Percentiles rank a stretch among this genome's conserved stretches.
These are phyloP conservation scores for Erythrobasidium hasegawianum DNA, from an alignment of 1,284 basidiomycete genomes.

Conservation along the genomic window DNA sequence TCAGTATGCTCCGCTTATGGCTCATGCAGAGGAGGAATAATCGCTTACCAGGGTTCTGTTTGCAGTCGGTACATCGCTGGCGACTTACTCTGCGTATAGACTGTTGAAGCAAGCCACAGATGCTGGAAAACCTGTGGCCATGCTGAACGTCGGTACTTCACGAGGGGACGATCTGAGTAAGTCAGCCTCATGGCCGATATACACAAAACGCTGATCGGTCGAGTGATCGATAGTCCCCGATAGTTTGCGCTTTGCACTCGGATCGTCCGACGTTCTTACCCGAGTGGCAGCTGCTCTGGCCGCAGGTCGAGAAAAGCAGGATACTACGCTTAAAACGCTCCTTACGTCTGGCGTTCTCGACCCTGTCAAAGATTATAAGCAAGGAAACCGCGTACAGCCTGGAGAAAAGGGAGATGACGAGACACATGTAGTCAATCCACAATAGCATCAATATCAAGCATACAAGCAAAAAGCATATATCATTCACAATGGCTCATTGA, in stretches of 20 bases:
- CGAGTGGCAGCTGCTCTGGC: conserved; percentile 19
- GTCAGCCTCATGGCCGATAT: too few relatives aligned
- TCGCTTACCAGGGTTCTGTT: too few relatives aligned
- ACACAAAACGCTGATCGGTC: too few relatives aligned
- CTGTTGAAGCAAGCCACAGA: conserved; percentile 76
- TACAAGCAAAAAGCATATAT: too few relatives aligned
- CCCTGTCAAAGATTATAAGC: conserved; percentile 20
- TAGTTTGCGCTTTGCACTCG: conserved; percentile 23
- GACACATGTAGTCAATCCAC: conserved; percentile 23
- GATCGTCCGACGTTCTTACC: conserved; percentile 28
- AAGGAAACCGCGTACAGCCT: conserved; percentile 1
- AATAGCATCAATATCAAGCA: too few relatives aligned
- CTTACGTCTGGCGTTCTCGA: conserved; percentile 32
- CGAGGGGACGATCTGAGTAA: conserved; percentile 28
- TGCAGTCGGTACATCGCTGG: conserved; percentile 78
- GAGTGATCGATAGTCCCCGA: conserved; percentile 31
- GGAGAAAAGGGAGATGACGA: conserved; percentile 3
- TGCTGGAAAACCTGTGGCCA: conserved; percentile 67
- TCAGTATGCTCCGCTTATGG: conserved; percentile 49
- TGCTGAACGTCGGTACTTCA: conserved; percentile 80
- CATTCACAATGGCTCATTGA: too few relatives aligned
- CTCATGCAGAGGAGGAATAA: too few relatives aligned
- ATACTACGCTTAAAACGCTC: conserved; percentile 10
- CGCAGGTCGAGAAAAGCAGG: conserved; percentile 9
- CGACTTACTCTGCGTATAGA: conserved; percentile 85